Evolutionary conservation across 768 basidiomycete genomes (phyloP).

Genomic region (Lanmaoa rubissima): DNA sequence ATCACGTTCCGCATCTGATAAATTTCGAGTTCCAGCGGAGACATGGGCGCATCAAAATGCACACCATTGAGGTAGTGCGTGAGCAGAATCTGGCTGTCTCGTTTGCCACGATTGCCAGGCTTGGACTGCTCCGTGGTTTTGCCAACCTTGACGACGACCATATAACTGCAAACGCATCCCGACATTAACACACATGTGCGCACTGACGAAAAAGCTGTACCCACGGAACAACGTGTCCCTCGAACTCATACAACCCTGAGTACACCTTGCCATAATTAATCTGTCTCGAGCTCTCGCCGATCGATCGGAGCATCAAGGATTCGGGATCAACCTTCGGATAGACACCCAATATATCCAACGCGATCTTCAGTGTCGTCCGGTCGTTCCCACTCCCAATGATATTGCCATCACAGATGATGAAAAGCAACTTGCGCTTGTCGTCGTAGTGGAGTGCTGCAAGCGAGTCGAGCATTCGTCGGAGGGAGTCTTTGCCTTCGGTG

Average conservation of each 20-base stretch:
- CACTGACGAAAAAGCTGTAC: slow-evolving; percentile 30
- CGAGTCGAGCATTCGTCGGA: no score
- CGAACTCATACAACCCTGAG: slow-evolving; percentile 91
- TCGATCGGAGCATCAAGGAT: slow-evolving; percentile 84
- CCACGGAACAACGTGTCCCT: slow-evolving; percentile 88
- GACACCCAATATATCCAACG: slow-evolving; percentile 87
- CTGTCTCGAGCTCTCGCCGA: slow-evolving; percentile 87
- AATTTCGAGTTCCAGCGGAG: slow-evolving; percentile 88
- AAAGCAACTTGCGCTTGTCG: no score
- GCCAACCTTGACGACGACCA: slow-evolving; percentile 92
- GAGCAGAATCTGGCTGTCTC: slow-evolving; percentile 88
- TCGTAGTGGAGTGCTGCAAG: no score
- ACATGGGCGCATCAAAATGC: slow-evolving; percentile 93
- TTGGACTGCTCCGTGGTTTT: slow-evolving; percentile 91
- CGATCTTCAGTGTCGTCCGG: slow-evolving; percentile 87
- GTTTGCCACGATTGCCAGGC: slow-evolving; percentile 93
- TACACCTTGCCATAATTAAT: slow-evolving; percentile 96
- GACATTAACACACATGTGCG: background rate
- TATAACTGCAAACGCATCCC: slow-evolving; percentile 53
- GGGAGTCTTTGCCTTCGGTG: no score
- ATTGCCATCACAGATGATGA: slow-evolving; percentile 94
- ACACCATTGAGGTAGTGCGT: slow-evolving; percentile 92
- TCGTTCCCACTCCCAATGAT: slow-evolving; percentile 96
- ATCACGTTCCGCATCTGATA: slow-evolving; percentile 99
- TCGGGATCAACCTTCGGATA: slow-evolving; percentile 90